Evolutionary conservation across 805 yeast genomes (phyloP).

Genomic region (Starmera caribaea): DNA sequence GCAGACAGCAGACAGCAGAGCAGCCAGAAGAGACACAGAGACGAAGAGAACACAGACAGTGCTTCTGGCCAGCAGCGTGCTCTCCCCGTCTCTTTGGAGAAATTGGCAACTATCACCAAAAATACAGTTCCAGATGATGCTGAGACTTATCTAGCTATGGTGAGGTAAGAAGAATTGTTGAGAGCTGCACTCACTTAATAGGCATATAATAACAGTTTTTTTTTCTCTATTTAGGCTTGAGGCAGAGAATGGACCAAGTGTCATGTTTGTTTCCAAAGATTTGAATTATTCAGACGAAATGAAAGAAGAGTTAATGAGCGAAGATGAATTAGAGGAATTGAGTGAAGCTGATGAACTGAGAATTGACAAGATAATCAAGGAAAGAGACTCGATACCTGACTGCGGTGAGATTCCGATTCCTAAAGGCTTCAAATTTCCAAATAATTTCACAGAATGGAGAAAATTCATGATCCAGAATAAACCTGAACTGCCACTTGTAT

Average conservation of each 20-base stretch:
- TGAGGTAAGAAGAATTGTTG: too few species aligned
- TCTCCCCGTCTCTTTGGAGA: conserved; percentile 12
- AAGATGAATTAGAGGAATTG: conserved; percentile 1
- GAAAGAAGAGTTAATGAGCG: conserved; percentile 3
- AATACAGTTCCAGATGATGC: conserved; percentile 15
- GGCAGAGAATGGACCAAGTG: conserved; percentile 8
- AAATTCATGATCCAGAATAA: conserved; percentile 8
- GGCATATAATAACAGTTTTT: not conserved
- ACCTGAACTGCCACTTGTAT: conserved; percentile 7
- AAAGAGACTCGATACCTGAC: conserved; percentile 5
- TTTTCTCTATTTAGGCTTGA: conserved; percentile 1
- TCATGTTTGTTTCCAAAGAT: conserved; percentile 3
- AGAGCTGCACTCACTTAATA: too few species aligned
- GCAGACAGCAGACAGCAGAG: too few species aligned
- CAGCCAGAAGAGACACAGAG: too few species aligned
- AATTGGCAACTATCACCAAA: conserved; percentile 6
- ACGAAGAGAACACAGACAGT: too few species aligned
- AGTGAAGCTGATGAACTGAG: not conserved
- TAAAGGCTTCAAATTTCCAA: conserved; percentile 11
- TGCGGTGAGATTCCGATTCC: conserved; percentile 9
- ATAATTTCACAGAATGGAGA: conserved; percentile 17
- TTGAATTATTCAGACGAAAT: conserved; percentile 3
- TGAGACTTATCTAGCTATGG: conserved; percentile 18
- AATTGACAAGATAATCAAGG: conserved; percentile 3
- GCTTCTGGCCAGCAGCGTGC: conserved; percentile 13